Evolutionary conservation across 2,329 filamentous ascomycete species (phyloP).

Genomic region (Aspergillus fructus): DNA sequence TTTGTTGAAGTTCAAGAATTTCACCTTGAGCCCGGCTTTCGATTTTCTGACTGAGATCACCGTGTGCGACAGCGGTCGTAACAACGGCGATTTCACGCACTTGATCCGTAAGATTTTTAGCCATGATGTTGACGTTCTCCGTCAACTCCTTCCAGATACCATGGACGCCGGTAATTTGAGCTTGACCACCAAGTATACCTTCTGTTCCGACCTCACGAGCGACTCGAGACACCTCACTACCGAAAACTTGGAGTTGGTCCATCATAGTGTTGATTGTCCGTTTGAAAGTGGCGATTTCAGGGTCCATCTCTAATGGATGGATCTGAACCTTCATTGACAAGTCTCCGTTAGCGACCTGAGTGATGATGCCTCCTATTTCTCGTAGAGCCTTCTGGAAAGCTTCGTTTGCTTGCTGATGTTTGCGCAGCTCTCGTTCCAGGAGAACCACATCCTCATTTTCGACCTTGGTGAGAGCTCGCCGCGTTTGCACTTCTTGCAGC

Average conservation of each 20-base stretch:
- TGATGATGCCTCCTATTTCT: slow-evolving; percentile 97
- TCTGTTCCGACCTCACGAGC: slow-evolving; percentile 96
- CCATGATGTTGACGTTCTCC: slow-evolving; percentile 84
- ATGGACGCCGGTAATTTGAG: slow-evolving; percentile 88
- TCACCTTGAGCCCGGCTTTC: slow-evolving; percentile 77
- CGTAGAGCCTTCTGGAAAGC: slow-evolving; percentile 96
- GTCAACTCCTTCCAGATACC: slow-evolving; percentile 98
- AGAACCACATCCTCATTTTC: slow-evolving; percentile 85
- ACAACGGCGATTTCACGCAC: slow-evolving; percentile 83
- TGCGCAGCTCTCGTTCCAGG: slow-evolving; percentile 89
- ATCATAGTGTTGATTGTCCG: slow-evolving; percentile 99
- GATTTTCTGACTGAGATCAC: slow-evolving; percentile 81
- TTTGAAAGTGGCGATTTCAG: slow-evolving; percentile 97
- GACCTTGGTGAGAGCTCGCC: slow-evolving; percentile 76
- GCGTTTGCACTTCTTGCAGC: slow-evolving; percentile 81
- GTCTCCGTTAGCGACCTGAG: slow-evolving; percentile 91
- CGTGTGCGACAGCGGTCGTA: slow-evolving; percentile 78
- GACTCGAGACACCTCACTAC: slow-evolving; percentile 90
- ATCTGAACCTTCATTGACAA: slow-evolving; percentile 96
- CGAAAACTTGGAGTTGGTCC: slow-evolving; percentile 95
- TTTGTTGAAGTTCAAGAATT: slow-evolving; percentile 79
- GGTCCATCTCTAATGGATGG: slow-evolving; percentile 94
- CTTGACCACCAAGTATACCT: slow-evolving; percentile 89
- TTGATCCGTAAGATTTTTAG: slow-evolving; percentile 77
- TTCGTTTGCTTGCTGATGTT: slow-evolving; percentile 96